These are phyloP conservation scores for Hypoxylon lienhwacheense DNA, from an alignment of 495 filamentous ascomycete genomes.

Conservation along the genomic window DNA sequence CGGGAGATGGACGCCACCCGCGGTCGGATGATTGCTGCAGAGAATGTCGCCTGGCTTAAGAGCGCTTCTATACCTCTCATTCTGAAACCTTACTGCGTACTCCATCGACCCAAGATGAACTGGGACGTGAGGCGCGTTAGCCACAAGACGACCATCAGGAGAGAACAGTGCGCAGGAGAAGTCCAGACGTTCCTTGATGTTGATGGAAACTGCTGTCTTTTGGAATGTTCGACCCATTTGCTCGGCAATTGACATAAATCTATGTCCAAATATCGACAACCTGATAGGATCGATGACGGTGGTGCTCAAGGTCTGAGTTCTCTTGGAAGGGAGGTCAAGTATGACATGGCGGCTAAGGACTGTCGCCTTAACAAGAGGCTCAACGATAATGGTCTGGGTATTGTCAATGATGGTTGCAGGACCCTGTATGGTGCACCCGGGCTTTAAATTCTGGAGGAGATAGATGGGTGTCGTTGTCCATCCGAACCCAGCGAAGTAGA, in stretches of 20 bases:
- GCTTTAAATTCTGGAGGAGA: conserved; percentile 61
- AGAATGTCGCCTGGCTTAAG: conserved; percentile 86
- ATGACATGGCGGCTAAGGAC: conserved; percentile 61
- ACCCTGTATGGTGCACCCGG: conserved; percentile 52
- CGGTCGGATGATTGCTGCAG: conserved; percentile 89
- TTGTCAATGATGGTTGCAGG: conserved; percentile 80
- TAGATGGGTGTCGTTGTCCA: conserved; percentile 69
- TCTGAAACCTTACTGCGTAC: conserved; percentile 85
- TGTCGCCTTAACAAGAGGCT: conserved; percentile 64
- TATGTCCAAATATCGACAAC: conserved; percentile 10
- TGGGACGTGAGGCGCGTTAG: conserved; percentile 90
- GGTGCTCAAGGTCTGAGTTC: conserved; percentile 45
- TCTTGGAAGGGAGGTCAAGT: conserved; percentile 63
- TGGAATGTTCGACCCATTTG: conserved; percentile 84
- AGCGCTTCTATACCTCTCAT: conserved; percentile 82
- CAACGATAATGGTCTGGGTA: conserved; percentile 81
- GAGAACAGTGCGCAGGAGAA: conserved; percentile 95
- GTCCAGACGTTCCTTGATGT: conserved; percentile 92
- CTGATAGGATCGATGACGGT: conserved; percentile 8
- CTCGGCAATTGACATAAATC: conserved; percentile 82
- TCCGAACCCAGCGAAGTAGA: conserved; percentile 66
- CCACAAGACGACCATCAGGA: conserved; percentile 81
- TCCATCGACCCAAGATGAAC: conserved; percentile 88
- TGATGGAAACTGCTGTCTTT: conserved; percentile 87
- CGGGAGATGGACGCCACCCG: conserved; percentile 73